These are phyloP conservation scores for Nicotiana knightiana DNA, from an alignment of 257 asterid species.

Conservation along the genomic window DNA sequence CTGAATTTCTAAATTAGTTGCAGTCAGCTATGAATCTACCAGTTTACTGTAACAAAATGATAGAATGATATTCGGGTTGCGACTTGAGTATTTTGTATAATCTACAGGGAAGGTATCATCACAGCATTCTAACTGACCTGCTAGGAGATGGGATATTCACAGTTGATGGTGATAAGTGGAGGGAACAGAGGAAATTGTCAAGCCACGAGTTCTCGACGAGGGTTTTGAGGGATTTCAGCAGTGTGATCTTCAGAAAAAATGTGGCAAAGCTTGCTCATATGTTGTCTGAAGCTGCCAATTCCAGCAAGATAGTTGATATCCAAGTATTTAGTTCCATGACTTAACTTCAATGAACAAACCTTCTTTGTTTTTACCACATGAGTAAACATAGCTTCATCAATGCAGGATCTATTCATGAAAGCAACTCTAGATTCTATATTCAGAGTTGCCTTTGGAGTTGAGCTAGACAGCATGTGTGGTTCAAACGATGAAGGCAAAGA, in stretches of 20 bases:
- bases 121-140: slow-evolving; percentile 37
- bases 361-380: not conserved
- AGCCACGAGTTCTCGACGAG: slow-evolving; percentile 70
- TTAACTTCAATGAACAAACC: not conserved
- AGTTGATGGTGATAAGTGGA: slow-evolving; percentile 80
- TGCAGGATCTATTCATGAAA: slow-evolving; percentile 56
- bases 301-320: slow-evolving; percentile 37
- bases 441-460: slow-evolving; percentile 53
- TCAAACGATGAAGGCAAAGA: slow-evolving; percentile 42
- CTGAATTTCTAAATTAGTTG: not conserved
- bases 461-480: slow-evolving; percentile 51
- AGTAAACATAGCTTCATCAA: not conserved
- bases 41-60: not conserved
- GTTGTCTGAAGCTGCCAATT: slow-evolving; percentile 38
- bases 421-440: slow-evolving; percentile 49
- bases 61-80: not conserved
- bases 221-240: slow-evolving; percentile 61
- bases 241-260: slow-evolving; percentile 47
- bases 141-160: slow-evolving; percentile 75
- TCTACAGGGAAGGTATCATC: slow-evolving; percentile 48
- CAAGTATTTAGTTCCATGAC: slow-evolving; percentile 38
- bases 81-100: not conserved
- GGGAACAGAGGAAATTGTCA: slow-evolving; percentile 60
- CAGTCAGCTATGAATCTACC: not conserved
- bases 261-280: slow-evolving; percentile 41